These are phyloP conservation scores for Penicillium odoratum DNA, from an alignment of 495 filamentous ascomycete species.

Conservation along the genomic window DNA sequence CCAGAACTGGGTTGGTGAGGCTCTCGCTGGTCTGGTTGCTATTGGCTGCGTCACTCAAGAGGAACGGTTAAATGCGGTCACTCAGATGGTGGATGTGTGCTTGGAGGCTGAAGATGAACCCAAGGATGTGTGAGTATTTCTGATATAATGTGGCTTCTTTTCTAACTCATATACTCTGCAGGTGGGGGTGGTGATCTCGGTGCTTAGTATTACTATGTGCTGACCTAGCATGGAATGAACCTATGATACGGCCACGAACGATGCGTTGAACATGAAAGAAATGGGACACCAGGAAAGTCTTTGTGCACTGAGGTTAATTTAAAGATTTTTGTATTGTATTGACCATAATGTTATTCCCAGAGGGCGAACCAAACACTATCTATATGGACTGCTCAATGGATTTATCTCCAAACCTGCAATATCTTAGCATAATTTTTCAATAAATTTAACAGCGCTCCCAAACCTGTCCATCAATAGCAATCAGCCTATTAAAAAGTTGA, in stretches of 20 bases:
- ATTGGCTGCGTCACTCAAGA: slow-evolving; percentile 22
- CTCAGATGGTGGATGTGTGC: slow-evolving; percentile 32
- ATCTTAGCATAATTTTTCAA: slow-evolving; percentile 22
- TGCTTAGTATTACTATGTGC: too few species aligned
- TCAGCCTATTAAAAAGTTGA: slow-evolving; percentile 81
- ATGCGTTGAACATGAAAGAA: background rate
- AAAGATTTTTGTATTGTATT: too few species aligned
- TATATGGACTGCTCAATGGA: background rate
- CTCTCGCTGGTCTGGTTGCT: slow-evolving; percentile 24
- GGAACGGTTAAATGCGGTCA: slow-evolving; percentile 21
- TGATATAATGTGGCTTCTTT: background rate
- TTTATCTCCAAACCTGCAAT: slow-evolving; percentile 27
- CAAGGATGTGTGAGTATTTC: slow-evolving; percentile 1
- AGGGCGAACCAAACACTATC: background rate
- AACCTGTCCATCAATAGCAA: slow-evolving; percentile 82
- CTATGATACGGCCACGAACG: background rate
- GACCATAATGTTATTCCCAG: too few species aligned
- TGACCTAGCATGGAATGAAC: background rate
- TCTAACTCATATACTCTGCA: background rate
- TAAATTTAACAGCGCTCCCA: slow-evolving; percentile 73
- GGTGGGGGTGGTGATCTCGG: background rate
- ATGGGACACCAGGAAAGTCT: too few species aligned
- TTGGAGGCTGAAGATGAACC: slow-evolving; percentile 26
- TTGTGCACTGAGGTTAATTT: too few species aligned
- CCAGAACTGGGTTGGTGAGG: slow-evolving; percentile 38